Evolutionary conservation across 2,329 filamentous ascomycete species (phyloP).

Genomic region (Talaromyces sp.): DNA sequence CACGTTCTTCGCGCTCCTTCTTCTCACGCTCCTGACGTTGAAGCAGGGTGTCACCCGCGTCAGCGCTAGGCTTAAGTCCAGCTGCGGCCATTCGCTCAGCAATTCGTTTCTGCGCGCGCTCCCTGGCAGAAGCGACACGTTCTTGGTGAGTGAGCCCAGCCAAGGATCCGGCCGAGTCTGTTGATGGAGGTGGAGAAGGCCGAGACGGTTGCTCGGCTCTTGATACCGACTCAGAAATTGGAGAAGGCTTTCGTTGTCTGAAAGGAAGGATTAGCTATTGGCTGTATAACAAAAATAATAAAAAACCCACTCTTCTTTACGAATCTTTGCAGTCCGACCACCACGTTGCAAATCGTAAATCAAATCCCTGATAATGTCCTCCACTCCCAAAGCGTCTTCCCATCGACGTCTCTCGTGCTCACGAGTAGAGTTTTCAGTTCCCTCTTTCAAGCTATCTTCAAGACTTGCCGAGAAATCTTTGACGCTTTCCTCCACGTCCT

Average conservation of each 20-base stretch:
- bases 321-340: constrained; percentile 68
- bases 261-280: background rate
- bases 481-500: constrained; percentile 93
- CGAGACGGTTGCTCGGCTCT: constrained; percentile 20
- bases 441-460: constrained; percentile 82
- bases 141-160: constrained; percentile 90
- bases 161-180: constrained; percentile 64
- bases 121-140: constrained; percentile 90
- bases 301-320: constrained; percentile 53
- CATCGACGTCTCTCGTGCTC: constrained; percentile 90
- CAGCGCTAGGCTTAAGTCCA: constrained; percentile 77
- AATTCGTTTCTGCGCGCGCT: constrained; percentile 95
- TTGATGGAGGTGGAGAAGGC: constrained; percentile 43
- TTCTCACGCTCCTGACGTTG: constrained; percentile 86
- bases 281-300: background rate
- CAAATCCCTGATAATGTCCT: constrained; percentile 95
- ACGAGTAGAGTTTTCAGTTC: constrained; percentile 65
- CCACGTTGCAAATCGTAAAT: constrained; percentile 92
- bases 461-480: constrained; percentile 79
- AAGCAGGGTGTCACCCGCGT: constrained; percentile 71
- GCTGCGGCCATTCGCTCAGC: constrained; percentile 90
- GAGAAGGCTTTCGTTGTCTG: constrained; percentile 9
- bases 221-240: constrained; percentile 13
- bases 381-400: constrained; percentile 93
- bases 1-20: constrained; percentile 78